A percentile compares a stretch with the other conserved stretches of the same genome.
Conservation (phyloP, 2,329 filamentous ascomycete species). For the Fusarium coicis region DNA sequence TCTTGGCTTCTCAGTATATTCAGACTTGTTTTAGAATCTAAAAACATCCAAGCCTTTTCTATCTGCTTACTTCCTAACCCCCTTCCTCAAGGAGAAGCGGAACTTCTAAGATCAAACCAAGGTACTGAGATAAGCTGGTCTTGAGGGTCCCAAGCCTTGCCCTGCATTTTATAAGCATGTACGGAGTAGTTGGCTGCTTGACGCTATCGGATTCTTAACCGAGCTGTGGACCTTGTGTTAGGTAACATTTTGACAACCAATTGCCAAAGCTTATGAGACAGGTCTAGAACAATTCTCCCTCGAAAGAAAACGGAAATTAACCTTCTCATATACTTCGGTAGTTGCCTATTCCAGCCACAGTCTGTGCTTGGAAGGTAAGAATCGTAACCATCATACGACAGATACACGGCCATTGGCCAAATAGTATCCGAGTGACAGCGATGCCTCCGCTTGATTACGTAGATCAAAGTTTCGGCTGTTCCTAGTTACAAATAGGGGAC, state of each 20-base stretch:
- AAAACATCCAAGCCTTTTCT: not conserved
- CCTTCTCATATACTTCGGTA: not conserved
- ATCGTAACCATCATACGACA: not conserved
- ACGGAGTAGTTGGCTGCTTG: not conserved
- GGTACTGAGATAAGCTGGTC: not conserved
- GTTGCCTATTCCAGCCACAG: not conserved
- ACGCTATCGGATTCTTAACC: not conserved
- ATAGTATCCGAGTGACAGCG: not conserved
- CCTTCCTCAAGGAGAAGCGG: not conserved
- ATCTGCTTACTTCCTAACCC: not conserved
- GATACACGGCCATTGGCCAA: not conserved
- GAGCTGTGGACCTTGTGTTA: not conserved
- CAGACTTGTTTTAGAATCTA: accelerated
- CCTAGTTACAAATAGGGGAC: not conserved
- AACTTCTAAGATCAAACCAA: not conserved
- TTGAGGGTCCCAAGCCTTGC: not conserved
- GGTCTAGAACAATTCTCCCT: not conserved
- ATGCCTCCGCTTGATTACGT: not conserved
- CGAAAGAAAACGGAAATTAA: not conserved
- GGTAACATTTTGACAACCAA: not conserved
- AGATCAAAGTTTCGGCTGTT: not conserved
- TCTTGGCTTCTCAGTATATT: not conserved
- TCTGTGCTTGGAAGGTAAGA: not conserved
- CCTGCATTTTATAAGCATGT: too few species aligned
- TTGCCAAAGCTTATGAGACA: not conserved